These are phyloP conservation scores for Fusarium sp. DNA, from an alignment of 2,329 filamentous ascomycete genomes.

Conservation along the genomic window DNA sequence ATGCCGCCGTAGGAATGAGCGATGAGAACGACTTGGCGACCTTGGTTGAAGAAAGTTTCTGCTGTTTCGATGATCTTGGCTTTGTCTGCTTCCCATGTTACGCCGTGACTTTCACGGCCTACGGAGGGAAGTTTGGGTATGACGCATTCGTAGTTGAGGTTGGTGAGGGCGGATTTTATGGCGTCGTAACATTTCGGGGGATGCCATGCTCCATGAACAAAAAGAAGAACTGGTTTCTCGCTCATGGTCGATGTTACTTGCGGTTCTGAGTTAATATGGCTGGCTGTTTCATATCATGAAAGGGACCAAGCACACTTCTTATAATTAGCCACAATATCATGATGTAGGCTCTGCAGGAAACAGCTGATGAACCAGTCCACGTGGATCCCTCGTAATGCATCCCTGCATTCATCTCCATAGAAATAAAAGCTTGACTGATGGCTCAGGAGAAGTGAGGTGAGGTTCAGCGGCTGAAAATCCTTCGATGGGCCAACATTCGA, in stretches of 20 bases:
- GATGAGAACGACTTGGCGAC: neutral
- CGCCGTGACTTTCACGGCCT: neutral
- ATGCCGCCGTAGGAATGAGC: slow-evolving; percentile 22
- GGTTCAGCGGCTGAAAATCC: neutral
- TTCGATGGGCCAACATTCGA: neutral
- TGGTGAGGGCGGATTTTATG: neutral
- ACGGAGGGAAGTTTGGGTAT: neutral
- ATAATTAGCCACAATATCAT: neutral
- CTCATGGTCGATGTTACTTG: neutral
- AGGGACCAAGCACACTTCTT: neutral
- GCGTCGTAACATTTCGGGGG: slow-evolving; percentile 14
- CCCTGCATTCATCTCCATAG: neutral
- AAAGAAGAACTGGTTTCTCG: neutral
- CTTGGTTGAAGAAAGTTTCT: neutral
- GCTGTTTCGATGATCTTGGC: neutral
- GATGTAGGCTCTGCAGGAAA: neutral
- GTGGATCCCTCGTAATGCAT: neutral
- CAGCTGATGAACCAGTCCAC: neutral
- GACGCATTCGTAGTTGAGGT: neutral
- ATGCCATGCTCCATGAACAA: slow-evolving; percentile 22
- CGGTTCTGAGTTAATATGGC: accelerated
- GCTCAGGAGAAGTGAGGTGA: neutral
- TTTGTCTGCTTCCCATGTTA: slow-evolving; percentile 15
- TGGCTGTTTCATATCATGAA: neutral
- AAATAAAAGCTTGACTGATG: accelerated